Evolutionary conservation across 345 rosid genomes (phyloP).

Genomic region (Populus euphratica): DNA sequence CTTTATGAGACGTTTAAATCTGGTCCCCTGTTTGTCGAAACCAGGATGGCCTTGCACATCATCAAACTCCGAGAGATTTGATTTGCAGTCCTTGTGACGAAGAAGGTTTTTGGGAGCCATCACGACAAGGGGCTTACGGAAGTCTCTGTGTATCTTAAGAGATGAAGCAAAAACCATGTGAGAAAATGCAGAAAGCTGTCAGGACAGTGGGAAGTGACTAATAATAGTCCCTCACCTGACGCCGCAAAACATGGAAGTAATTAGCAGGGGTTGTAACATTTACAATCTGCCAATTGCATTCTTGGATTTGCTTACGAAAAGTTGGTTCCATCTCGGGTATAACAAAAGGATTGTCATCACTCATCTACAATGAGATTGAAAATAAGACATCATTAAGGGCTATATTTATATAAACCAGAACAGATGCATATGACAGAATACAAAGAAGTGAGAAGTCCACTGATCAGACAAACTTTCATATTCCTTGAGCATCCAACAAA

Average conservation of each 20-base stretch:
- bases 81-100: slow-evolving; percentile 87
- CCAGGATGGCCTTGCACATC: slow-evolving; percentile 96
- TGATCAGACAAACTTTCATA: neutral
- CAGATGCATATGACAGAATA: neutral
- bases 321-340: slow-evolving; percentile 85
- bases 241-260: slow-evolving; percentile 76
- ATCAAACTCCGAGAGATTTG: slow-evolving; percentile 89
- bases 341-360: slow-evolving; percentile 73
- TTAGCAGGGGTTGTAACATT: slow-evolving; percentile 87
- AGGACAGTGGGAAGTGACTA: neutral
- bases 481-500: neutral
- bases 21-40: slow-evolving; percentile 92
- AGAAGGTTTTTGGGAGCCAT: slow-evolving; percentile 91
- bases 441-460: neutral
- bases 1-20: slow-evolving; percentile 87
- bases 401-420: neutral
- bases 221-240: slow-evolving; percentile 47
- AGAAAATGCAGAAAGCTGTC: neutral
- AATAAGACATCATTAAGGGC: neutral
- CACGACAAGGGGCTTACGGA: slow-evolving; percentile 85
- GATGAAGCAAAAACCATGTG: neutral
- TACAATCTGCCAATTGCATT: slow-evolving; percentile 85
- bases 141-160: slow-evolving; percentile 75
- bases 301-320: slow-evolving; percentile 72
- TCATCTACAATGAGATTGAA: slow-evolving; percentile 48